Conservation (phyloP, 2,329 filamentous ascomycete genomes). For the Aspergillus caelatus region DNA sequence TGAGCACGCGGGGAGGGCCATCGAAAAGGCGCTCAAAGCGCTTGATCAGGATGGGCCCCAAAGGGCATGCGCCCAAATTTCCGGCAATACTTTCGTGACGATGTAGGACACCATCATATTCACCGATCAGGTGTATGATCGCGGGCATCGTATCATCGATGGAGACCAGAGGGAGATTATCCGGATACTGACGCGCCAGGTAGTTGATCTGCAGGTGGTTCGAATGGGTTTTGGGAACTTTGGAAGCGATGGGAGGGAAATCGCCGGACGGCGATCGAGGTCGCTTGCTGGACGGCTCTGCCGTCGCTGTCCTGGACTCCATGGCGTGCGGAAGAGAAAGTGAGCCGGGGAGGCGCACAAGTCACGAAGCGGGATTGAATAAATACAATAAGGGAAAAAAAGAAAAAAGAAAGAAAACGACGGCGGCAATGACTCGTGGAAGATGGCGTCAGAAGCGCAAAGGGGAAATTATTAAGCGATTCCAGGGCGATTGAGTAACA, state of each 20-base stretch:
- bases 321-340: constrained; percentile 23
- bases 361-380: not conserved
- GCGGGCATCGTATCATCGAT: constrained; percentile 72
- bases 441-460: constrained; percentile 8
- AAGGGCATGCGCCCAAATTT: constrained; percentile 79
- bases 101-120: constrained; percentile 84
- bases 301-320: constrained; percentile 38
- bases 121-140: constrained; percentile 70
- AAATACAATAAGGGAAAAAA: not conserved
- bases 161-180: constrained; percentile 64
- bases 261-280: constrained; percentile 50
- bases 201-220: constrained; percentile 71
- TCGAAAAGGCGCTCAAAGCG: constrained; percentile 86
- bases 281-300: constrained; percentile 47
- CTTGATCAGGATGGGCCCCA: constrained; percentile 80
- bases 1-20: constrained; percentile 70
- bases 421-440: not conserved
- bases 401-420: constrained; percentile 1
- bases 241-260: constrained; percentile 45
- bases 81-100: constrained; percentile 85
- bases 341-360: not conserved
- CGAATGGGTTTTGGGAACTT: constrained; percentile 56
- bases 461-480: constrained; percentile 13
- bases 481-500: constrained; percentile 26
- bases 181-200: constrained; percentile 63